These are phyloP conservation scores for Gymnopus androsaceus DNA, from an alignment of 1,284 basidiomycete species.

Conservation along the genomic window DNA sequence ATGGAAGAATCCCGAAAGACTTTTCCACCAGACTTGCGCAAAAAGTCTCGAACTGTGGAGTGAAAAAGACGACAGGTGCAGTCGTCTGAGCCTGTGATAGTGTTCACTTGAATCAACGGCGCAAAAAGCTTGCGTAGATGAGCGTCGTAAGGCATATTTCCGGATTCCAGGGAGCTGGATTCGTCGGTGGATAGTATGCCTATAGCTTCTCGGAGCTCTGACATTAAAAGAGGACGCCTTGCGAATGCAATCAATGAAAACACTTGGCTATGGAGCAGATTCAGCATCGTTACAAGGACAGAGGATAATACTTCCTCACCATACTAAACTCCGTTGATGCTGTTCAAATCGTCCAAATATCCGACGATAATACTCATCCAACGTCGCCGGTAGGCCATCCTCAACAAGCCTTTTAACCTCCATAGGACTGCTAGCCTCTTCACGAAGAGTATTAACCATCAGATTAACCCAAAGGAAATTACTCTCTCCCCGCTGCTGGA, in stretches of 20 bases:
- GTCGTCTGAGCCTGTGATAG: conserved; percentile 13
- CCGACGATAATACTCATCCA: conserved; percentile 19
- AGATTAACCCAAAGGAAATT: conserved; percentile 27
- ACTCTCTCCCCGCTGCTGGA: conserved; percentile 1
- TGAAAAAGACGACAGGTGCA: conserved; percentile 27
- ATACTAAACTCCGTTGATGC: conserved; percentile 15
- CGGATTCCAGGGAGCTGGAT: neutral
- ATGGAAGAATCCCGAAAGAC: neutral
- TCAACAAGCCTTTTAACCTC: conserved; percentile 19
- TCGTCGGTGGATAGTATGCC: conserved; percentile 9
- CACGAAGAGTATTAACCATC: conserved; percentile 21
- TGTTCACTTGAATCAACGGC: conserved; percentile 22
- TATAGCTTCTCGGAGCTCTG: conserved; percentile 27
- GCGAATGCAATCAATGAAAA: conserved; percentile 28
- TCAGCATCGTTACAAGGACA: neutral
- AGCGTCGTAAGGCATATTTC: conserved; percentile 5
- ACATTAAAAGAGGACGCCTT: conserved; percentile 24
- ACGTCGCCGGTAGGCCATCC: conserved; percentile 15
- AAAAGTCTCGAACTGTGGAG: conserved; percentile 27
- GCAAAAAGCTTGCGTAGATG: conserved; percentile 16
- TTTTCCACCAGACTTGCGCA: conserved; percentile 7
- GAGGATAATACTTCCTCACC: conserved; percentile 13
- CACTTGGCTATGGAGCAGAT: conserved; percentile 23
- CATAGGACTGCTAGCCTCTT: conserved; percentile 16
- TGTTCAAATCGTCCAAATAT: conserved; percentile 17